Base-by-base conservation (phyloP, 1,284 basidiomycete genomes). In the Pseudozyma flocculosa region DNA sequence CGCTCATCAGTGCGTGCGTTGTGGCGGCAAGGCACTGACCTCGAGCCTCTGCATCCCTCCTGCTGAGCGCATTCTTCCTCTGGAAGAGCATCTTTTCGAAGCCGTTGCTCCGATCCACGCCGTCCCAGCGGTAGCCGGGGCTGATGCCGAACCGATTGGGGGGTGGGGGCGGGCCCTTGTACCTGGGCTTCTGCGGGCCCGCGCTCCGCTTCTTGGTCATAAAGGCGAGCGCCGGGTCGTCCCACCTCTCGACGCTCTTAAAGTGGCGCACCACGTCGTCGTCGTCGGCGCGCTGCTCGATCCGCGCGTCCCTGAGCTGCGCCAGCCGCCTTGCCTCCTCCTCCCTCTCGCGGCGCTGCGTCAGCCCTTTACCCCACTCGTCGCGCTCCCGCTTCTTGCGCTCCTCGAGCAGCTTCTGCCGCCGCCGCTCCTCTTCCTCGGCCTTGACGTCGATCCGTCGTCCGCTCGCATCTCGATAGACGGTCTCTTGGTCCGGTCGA, bases 61-160 rank as follows among this genome's bases (percentile, higher is more conserved):
- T 40, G 15, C 29, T 46, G 22, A 68, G 42, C 21, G 40, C 49
- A 23, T 44, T 45, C 19, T 66, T 65, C 11, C 61, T 45, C 40
- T 68, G 58, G 32, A 77, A 63, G 7, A 66, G 81, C 69, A 91
- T 92, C 82, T 88, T 90, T 81, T 98, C 94, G 65, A 94, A 97
- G 1, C 94, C 94, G 63, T 88, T 98, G 1, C 91, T 86, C 51
- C 93, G 85, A 45, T 79, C 76, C 4, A 79, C 78, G 1, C 78
- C 78, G 45, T 97, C 94, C 94, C 93, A 98, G 68, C 94, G 84
- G 76, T 93, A 93, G 0, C 94, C 94, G 13, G 94, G 95, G 50
- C 85, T 86, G 63, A 99, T 96, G 22, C 87, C 87, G 78, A 94
- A 98, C 10, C 94, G 86, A 81, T 99, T 98, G 9, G 93, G 92